A percentile compares a stretch with the other conserved stretches of the same genome.
Conservation (phyloP, 1,284 basidiomycete genomes). For the Austroboletus novae-zelandiae region DNA sequence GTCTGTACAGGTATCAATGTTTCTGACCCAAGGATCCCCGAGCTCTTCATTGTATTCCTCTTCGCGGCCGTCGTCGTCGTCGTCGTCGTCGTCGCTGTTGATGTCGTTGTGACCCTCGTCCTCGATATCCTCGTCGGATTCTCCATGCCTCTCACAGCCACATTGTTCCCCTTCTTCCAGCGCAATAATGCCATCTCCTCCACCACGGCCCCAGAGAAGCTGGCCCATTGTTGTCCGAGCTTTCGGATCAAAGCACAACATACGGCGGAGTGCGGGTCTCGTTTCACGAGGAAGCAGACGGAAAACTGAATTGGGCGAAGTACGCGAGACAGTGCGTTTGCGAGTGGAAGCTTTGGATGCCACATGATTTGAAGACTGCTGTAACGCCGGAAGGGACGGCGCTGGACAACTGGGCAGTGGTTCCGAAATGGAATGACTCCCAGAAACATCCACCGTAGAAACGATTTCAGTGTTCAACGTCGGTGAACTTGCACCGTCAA, state of each 20-base stretch:
- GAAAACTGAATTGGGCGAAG: slow-evolving; percentile 94
- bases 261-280: slow-evolving; percentile 83
- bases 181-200: slow-evolving; percentile 65
- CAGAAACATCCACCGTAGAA: neutral
- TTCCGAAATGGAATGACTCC: slow-evolving; percentile 13
- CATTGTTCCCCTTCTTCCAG: slow-evolving; percentile 32
- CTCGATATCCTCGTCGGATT: slow-evolving; percentile 21
- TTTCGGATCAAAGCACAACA: slow-evolving; percentile 90
- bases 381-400: slow-evolving; percentile 17
- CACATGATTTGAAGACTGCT: slow-evolving; percentile 6
- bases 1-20: slow-evolving; percentile 68
- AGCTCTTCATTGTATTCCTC: slow-evolving; percentile 71
- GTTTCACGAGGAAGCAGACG: slow-evolving; percentile 93
- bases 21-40: slow-evolving; percentile 77
- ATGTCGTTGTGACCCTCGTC: slow-evolving; percentile 3
- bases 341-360: slow-evolving; percentile 32
- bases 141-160: slow-evolving; percentile 63
- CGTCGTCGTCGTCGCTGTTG: slow-evolving; percentile 6
- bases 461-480: neutral
- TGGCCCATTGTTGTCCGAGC: slow-evolving; percentile 94
- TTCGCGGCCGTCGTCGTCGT: slow-evolving; percentile 39
- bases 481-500: slow-evolving; percentile 3
- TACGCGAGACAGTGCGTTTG: slow-evolving; percentile 68
- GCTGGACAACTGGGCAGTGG: slow-evolving; percentile 20
- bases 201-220: slow-evolving; percentile 79